A percentile compares a stretch with the other conserved stretches of the same genome.
Conservation (phyloP, 495 filamentous ascomycete species). For the Trichocladium antarcticum region DNA sequence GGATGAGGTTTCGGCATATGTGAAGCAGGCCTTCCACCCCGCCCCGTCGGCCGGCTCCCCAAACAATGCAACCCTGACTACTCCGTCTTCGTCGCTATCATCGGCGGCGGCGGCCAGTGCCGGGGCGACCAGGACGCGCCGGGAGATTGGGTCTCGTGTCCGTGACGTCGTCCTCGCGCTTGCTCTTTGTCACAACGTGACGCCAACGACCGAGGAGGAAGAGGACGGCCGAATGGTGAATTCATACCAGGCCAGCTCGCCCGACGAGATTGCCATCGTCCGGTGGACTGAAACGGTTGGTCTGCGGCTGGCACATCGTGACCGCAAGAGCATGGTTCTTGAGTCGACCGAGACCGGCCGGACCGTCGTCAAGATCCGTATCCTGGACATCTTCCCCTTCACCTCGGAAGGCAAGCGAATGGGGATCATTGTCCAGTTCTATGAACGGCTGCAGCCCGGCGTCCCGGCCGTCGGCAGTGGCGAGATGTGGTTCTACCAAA, state of each 20-base stretch:
- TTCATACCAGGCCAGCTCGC: constrained; percentile 90
- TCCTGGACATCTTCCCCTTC: constrained; percentile 93
- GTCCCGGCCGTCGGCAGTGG: constrained; percentile 36
- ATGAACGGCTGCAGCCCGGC: constrained; percentile 38
- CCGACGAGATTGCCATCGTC: constrained; percentile 97
- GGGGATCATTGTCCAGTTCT: constrained; percentile 91
- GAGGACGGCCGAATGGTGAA: constrained; percentile 67
- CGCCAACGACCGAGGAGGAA: constrained; percentile 68
- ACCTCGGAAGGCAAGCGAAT: constrained; percentile 96
- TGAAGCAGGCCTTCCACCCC: constrained; percentile 66
- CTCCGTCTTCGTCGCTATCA: constrained; percentile 59
- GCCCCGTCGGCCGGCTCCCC: constrained; percentile 20
- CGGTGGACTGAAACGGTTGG: constrained; percentile 91
- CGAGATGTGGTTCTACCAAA: constrained; percentile 98
- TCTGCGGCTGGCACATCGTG: constrained; percentile 71
- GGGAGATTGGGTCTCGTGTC: constrained; percentile 88
- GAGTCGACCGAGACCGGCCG: constrained; percentile 68
- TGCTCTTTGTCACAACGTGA: constrained; percentile 95
- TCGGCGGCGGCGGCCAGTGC: constrained; percentile 46
- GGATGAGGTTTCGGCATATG: constrained; percentile 85
- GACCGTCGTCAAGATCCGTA: constrained; percentile 72
- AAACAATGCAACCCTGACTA: constrained; percentile 45
- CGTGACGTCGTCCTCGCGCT: constrained; percentile 83
- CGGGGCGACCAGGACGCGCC: constrained; percentile 63
- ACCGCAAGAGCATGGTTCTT: constrained; percentile 71